Evolutionary conservation across 2,329 filamentous ascomycete genomes (phyloP).

Genomic region (Davidsoniella virescens): DNA sequence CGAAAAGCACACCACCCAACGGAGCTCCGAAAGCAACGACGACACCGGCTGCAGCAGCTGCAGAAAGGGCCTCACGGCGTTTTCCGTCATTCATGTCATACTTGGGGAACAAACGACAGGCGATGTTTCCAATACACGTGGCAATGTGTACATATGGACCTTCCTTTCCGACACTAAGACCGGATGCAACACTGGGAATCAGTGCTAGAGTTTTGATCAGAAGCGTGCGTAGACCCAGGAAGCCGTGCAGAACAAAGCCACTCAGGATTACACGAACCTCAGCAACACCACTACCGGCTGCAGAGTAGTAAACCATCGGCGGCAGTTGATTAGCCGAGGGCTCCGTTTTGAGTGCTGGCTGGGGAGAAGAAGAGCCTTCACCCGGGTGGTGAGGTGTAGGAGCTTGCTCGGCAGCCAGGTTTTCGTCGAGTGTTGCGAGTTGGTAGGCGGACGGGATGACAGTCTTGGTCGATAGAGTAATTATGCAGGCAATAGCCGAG

Average conservation of each 20-base stretch:
- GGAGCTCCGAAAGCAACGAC: slow-evolving; percentile 90
- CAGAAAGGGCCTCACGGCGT: slow-evolving; percentile 81
- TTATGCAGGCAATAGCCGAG: slow-evolving; percentile 53
- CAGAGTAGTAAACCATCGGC: slow-evolving; percentile 88
- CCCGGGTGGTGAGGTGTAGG: slow-evolving; percentile 26
- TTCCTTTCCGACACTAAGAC: slow-evolving; percentile 86
- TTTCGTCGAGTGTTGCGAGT: slow-evolving; percentile 80
- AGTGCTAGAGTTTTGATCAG: slow-evolving; percentile 71
- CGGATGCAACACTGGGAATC: slow-evolving; percentile 79
- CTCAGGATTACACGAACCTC: slow-evolving; percentile 97
- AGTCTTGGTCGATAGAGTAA: slow-evolving; percentile 85
- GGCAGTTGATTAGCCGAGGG: slow-evolving; percentile 27
- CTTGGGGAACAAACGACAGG: slow-evolving; percentile 82
- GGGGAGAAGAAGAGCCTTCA: slow-evolving; percentile 16
- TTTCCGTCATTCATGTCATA: slow-evolving; percentile 93
- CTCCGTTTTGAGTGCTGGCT: slow-evolving; percentile 21
- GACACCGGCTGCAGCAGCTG: slow-evolving; percentile 79
- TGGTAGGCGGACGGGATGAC: slow-evolving; percentile 79
- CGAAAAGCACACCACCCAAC: slow-evolving; percentile 74
- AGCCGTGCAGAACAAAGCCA: slow-evolving; percentile 91
- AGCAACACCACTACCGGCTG: slow-evolving; percentile 87
- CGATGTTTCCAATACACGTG: slow-evolving; percentile 87
- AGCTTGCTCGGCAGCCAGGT: slow-evolving; percentile 53
- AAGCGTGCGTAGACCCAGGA: slow-evolving; percentile 76
- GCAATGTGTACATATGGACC: slow-evolving; percentile 95